Conservation (phyloP, 176 grass and related monocot genomes). For the Cenchrus purpureus region DNA sequence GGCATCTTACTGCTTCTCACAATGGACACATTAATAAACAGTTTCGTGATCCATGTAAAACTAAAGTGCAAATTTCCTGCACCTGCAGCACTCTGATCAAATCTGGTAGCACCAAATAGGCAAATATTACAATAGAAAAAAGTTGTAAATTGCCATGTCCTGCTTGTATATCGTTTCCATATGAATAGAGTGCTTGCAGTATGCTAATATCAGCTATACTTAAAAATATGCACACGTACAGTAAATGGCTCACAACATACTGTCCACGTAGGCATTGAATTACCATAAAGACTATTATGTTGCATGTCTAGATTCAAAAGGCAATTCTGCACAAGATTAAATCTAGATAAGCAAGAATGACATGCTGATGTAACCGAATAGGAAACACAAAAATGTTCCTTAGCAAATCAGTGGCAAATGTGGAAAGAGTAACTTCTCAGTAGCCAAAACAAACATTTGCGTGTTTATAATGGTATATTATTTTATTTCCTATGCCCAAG, state of each 20-base stretch:
- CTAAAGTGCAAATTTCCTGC: conserved; percentile 15
- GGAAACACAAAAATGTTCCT: not conserved
- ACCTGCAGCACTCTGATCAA: conserved; percentile 1
- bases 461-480: not conserved
- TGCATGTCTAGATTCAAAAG: conserved; percentile 2
- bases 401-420: conserved; percentile 1
- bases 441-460: not conserved
- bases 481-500: not conserved
- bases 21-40: not conserved
- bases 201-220: conserved; percentile 36
- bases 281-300: not conserved
- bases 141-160: conserved; percentile 7
- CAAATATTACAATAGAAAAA: conserved; percentile 15
- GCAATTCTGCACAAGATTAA: not conserved
- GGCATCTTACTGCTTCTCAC: not conserved
- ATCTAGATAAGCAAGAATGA: not conserved
- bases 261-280: not conserved
- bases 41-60: not conserved
- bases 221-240: not conserved
- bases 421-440: not conserved
- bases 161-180: conserved; percentile 19
- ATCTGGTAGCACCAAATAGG: conserved; percentile 6
- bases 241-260: conserved; percentile 10
- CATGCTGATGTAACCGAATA: conserved; percentile 22
- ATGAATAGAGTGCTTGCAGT: not conserved